Base-by-base conservation (phyloP, 495 filamentous ascomycete species). In the Aspergillus nidulans region DNA sequence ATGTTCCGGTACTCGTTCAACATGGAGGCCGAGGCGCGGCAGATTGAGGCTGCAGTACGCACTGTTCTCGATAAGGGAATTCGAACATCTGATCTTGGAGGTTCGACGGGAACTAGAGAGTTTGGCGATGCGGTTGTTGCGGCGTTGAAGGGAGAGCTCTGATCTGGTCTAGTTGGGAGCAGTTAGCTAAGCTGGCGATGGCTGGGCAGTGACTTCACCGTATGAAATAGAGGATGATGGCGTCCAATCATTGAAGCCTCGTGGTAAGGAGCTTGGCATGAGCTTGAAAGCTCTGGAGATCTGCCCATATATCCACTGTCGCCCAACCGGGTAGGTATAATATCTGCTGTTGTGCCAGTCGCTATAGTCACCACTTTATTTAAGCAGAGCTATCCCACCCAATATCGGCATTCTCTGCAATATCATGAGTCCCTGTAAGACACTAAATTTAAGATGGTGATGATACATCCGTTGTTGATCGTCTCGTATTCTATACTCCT, bases 1-100 rank as follows among this genome's bases (percentile, higher is more conserved):
- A 89, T 97, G 88, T 82, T 96, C 60, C 85, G 85, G 55, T 96
- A 96, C 73, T 95, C 89, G 4, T 77, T 97, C 40, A 82, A 83
- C 58, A 82, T 89, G 63, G 86, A 88, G 40, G 72, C 77, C 18
- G 82, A 94, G 63, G 88, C 91, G 4, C 72, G 74, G 49, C 80
- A 80, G 32, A 77, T 97, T 49, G 92, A 97, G 72, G 79, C 84
- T 51, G 92, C 92, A 0, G 90, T 96, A 18, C 82, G 84, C 57
- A 79, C 70, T 16, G 87, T 88, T 16, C 80, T 97, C 49, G 91
- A 96, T 58, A 76, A 75, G 25, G 88, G 87, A 7, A 66, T 90
- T 25, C 75, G 82, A 24, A 96, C 92, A 5, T 77, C 79, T 55
- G 92, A 97, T 71, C 81, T 97, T 46, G 87, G 87, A 53, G 92